Percentiles rank a stretch among this genome's conserved stretches.
These are phyloP conservation scores for Trichoderma arundinaceum DNA, from an alignment of 2,329 filamentous ascomycete genomes.

Conservation along the genomic window DNA sequence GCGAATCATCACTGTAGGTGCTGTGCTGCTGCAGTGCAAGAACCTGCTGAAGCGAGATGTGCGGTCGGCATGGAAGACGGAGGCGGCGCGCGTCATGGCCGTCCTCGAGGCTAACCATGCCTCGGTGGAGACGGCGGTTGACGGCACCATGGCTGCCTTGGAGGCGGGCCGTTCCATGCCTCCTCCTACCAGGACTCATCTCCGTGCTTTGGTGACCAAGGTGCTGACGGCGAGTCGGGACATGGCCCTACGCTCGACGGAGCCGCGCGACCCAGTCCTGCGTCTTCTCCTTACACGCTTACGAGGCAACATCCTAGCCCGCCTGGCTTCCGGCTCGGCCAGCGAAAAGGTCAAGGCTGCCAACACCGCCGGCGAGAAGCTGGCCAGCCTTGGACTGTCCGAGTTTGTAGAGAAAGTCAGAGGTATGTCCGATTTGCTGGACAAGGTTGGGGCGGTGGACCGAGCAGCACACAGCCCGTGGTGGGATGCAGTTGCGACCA, in stretches of 20 bases:
- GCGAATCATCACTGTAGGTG: conserved; percentile 73
- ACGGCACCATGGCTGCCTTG: conserved; percentile 67
- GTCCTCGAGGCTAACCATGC: conserved; percentile 66
- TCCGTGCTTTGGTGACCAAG: conserved; percentile 63
- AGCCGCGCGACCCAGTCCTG: conserved; percentile 62
- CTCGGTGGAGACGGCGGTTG: conserved; percentile 58
- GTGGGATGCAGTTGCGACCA: conserved; percentile 71
- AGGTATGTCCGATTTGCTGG: conserved; percentile 71
- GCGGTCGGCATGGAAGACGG: conserved; percentile 75
- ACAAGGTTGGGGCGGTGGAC: conserved; percentile 69
- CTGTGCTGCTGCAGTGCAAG: conserved; percentile 79
- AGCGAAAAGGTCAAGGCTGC: conserved; percentile 74
- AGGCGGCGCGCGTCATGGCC: conserved; percentile 72
- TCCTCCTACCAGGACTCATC: conserved; percentile 62
- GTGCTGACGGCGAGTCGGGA: conserved; percentile 59
- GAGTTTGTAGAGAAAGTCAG: conserved; percentile 75
- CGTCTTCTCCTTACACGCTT: conserved; percentile 72
- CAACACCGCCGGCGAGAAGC: conserved; percentile 70
- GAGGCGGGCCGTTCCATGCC: conserved; percentile 70
- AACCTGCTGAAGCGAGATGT: conserved; percentile 83
- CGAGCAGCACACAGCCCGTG: conserved; percentile 69
- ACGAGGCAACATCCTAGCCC: conserved; percentile 67
- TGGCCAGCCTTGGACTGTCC: conserved; percentile 71
- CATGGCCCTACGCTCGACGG: conserved; percentile 48
- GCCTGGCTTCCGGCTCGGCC: conserved; percentile 68